Conservation (phyloP, 768 basidiomycete genomes). For the Dacryopinax primogenitus region DNA sequence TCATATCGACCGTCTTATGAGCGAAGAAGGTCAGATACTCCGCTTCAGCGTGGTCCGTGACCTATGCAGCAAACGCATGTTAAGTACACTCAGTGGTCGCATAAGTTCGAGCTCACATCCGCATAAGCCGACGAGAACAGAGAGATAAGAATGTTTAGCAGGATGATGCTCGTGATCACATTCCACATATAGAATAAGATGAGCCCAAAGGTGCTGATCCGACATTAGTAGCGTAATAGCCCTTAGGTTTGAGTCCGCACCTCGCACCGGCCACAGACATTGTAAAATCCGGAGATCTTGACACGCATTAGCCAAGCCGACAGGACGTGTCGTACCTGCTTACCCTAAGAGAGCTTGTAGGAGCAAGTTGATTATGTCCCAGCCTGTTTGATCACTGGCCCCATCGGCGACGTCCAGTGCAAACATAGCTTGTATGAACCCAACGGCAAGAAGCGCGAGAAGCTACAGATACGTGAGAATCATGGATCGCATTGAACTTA, state of each 20-base stretch:
- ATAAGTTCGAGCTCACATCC: conserved; percentile 42
- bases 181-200: conserved; percentile 78
- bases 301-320: not conserved
- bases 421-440: conserved; percentile 76
- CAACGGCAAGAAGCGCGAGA: conserved; percentile 65
- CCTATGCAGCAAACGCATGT: conserved; percentile 31
- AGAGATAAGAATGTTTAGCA: conserved; percentile 91
- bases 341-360: conserved; percentile 75
- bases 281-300: conserved; percentile 52
- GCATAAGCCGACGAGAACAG: conserved; percentile 85
- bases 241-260: conserved; percentile 28
- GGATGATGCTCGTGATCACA: conserved; percentile 63
- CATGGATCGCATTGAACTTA: not conserved
- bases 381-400: conserved; percentile 36
- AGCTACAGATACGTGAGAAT: conserved; percentile 34
- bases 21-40: conserved; percentile 88
- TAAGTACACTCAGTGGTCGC: not conserved
- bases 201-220: conserved; percentile 38
- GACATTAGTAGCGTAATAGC: too few relatives aligned
- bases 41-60: conserved; percentile 72
- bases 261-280: conserved; percentile 36
- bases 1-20: conserved; percentile 68
- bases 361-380: conserved; percentile 54
- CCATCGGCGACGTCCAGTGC: conserved; percentile 89
- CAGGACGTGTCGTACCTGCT: conserved; percentile 19